Evolutionary conservation across 495 filamentous ascomycete species (phyloP).

Genomic region (Ramalina peruviana): DNA sequence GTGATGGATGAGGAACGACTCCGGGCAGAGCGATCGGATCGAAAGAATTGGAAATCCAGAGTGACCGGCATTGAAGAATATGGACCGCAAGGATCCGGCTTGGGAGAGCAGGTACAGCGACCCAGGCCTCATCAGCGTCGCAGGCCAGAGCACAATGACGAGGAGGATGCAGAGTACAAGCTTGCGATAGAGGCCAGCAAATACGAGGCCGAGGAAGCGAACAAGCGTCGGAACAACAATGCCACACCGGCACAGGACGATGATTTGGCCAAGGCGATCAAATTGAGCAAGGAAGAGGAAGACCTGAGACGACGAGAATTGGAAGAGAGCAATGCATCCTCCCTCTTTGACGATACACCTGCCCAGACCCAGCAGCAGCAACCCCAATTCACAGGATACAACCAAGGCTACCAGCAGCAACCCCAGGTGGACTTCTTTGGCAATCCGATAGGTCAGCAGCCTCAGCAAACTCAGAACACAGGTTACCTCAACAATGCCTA

Average conservation of each 20-base stretch:
- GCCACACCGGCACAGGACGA: conserved; percentile 42
- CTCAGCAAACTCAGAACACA: conserved; percentile 58
- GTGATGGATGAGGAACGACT: conserved; percentile 90
- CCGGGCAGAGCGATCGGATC: conserved; percentile 78
- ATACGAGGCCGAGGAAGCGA: conserved; percentile 86
- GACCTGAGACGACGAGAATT: conserved; percentile 74
- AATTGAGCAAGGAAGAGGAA: conserved; percentile 91
- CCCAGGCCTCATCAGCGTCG: conserved; percentile 29
- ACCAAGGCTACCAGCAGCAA: conserved; percentile 95
- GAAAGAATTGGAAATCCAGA: conserved; percentile 92
- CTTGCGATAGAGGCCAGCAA: conserved; percentile 95
- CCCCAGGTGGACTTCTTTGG: conserved; percentile 91
- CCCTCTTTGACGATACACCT: conserved; percentile 77
- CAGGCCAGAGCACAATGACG: conserved; percentile 41
- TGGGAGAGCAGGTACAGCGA: conserved; percentile 21
- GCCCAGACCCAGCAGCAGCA: conserved; percentile 38
- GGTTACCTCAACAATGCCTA: conserved; percentile 81
- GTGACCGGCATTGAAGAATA: conserved; percentile 88
- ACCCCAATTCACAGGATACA: conserved; percentile 74
- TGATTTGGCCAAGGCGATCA: conserved; percentile 88
- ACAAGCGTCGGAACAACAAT: conserved; percentile 49
- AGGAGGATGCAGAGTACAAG: conserved; percentile 86
- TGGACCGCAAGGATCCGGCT: conserved; percentile 26
- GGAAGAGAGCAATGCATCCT: conserved; percentile 74
- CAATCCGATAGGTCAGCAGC: conserved; percentile 66